phyloP scores from a whole-genome alignment of 2,329 filamentous ascomycete species.

The Neodidymelliopsis sp. region DNA sequence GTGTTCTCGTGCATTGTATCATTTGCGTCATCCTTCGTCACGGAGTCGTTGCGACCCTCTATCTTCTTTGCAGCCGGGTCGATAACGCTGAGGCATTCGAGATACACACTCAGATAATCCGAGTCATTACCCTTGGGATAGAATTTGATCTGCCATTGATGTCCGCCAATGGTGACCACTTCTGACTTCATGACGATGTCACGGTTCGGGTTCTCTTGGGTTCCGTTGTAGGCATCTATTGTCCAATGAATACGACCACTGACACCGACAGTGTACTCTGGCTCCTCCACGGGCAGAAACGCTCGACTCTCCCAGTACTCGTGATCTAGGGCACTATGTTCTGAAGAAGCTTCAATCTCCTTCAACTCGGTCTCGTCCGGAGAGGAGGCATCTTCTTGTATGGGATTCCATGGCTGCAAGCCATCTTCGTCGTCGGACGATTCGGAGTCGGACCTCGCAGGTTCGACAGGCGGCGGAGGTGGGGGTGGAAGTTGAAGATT shows the following conservation, averaged over 20 bases:
- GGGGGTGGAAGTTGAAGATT: conserved; percentile 39
- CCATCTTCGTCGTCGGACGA: conserved; percentile 49
- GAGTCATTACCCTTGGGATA: conserved; percentile 68
- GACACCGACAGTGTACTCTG: conserved; percentile 62
- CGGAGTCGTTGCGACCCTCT: conserved; percentile 11
- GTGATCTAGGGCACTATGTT: conserved; percentile 65
- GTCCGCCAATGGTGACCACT: conserved; percentile 62
- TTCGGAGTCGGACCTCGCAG: conserved; percentile 40
- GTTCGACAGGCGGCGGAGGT: conserved; percentile 43
- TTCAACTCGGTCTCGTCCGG: conserved; percentile 66
- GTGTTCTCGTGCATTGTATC: conserved; percentile 6
- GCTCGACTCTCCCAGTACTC: conserved; percentile 66
- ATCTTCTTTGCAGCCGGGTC: conserved; percentile 22
- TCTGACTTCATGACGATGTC: conserved; percentile 66
- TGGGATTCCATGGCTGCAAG: conserved; percentile 58
- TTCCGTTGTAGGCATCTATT: conserved; percentile 66
- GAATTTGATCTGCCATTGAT: conserved; percentile 72
- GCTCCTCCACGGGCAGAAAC: conserved; percentile 64
- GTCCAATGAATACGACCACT: conserved; percentile 66
- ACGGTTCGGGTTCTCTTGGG: conserved; percentile 65
- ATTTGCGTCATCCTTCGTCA: background rate
- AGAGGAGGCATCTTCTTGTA: conserved; percentile 63
- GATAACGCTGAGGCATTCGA: conserved; percentile 66
- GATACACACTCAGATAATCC: conserved; percentile 65
- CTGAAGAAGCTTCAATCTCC: conserved; percentile 60